A percentile compares a stretch with the other conserved stretches of the same genome.
Evolutionary conservation across 805 yeast species (phyloP).

Genomic region (Candida multigemmis): DNA sequence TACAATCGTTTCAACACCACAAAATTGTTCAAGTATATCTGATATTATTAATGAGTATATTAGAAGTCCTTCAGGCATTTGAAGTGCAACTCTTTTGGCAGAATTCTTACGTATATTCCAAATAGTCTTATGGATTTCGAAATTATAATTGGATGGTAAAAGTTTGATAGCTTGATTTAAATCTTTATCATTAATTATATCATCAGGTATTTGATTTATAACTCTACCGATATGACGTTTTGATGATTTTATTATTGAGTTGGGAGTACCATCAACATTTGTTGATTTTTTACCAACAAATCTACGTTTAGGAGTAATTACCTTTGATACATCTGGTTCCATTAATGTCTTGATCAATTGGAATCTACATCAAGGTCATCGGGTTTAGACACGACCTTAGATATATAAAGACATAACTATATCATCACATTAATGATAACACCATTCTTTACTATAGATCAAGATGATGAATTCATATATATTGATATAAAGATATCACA

Average conservation of each 20-base stretch:
- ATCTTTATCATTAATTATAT: slow-evolving; percentile 70
- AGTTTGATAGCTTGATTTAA: slow-evolving; percentile 76
- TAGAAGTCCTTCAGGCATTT: slow-evolving; percentile 94
- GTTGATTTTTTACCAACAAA: slow-evolving; percentile 48
- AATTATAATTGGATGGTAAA: slow-evolving; percentile 86
- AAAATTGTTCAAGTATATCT: slow-evolving; percentile 88
- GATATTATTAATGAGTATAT: slow-evolving; percentile 84
- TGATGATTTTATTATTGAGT: slow-evolving; percentile 6
- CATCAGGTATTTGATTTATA: slow-evolving; percentile 82
- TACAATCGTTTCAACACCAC: slow-evolving; percentile 76
- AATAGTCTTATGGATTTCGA: slow-evolving; percentile 91
- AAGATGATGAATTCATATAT: slow-evolving; percentile 63
- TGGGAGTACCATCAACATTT: slow-evolving; percentile 5
- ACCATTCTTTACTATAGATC: slow-evolving; percentile 69
- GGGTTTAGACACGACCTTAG: no score
- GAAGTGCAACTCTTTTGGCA: slow-evolving; percentile 83
- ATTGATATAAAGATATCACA: slow-evolving; percentile 63
- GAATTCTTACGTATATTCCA: slow-evolving; percentile 77
- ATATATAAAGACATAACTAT: no score
- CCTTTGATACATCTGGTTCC: no score
- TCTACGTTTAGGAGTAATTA: slow-evolving; percentile 48
- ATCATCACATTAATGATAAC: slow-evolving; percentile 80
- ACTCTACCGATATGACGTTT: slow-evolving; percentile 45
- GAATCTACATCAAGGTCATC: no score
- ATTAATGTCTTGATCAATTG: no score